Conservation (phyloP, 2,329 filamentous ascomycete genomes). For the Biscogniauxia mediterranea region DNA sequence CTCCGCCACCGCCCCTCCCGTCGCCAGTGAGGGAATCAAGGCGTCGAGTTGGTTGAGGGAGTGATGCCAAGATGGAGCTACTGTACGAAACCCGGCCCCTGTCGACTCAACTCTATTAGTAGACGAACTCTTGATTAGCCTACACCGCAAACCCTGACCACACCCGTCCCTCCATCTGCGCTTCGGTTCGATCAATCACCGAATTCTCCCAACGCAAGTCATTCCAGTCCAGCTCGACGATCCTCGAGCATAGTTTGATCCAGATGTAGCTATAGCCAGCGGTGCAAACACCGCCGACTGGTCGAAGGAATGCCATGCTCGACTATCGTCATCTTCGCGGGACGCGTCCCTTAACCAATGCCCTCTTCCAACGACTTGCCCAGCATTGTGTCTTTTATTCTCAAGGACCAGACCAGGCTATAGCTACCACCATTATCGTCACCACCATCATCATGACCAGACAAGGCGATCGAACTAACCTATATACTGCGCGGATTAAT, state of each 20-base stretch:
- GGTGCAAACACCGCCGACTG: constrained; percentile 10
- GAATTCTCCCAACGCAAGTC: constrained; percentile 17
- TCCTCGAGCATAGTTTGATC: constrained; percentile 9
- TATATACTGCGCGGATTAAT: not conserved
- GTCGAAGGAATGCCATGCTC: constrained; percentile 7
- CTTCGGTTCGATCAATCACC: constrained; percentile 29
- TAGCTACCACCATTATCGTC: not conserved
- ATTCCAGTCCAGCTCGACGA: constrained; percentile 15
- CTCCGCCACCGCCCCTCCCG: constrained; percentile 19
- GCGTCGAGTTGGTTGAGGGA: not conserved
- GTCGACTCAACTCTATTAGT: constrained; percentile 9
- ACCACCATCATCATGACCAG: constrained; percentile 1
- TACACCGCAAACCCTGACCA: constrained; percentile 9
- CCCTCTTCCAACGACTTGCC: constrained; percentile 1
- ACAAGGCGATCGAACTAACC: not conserved
- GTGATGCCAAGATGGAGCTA: constrained; percentile 1
- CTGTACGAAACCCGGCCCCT: not conserved
- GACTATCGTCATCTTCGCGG: constrained; percentile 6
- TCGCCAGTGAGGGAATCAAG: not conserved
- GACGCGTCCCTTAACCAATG: constrained; percentile 4
- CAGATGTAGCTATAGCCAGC: constrained; percentile 6
- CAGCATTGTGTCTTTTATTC: not conserved
- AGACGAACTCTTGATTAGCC: constrained; percentile 18
- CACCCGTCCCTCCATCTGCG: constrained; percentile 9
- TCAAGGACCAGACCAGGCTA: constrained; percentile 1